phyloP scores from a whole-genome alignment of 306 rosid genomes.

The Myrica gale region DNA sequence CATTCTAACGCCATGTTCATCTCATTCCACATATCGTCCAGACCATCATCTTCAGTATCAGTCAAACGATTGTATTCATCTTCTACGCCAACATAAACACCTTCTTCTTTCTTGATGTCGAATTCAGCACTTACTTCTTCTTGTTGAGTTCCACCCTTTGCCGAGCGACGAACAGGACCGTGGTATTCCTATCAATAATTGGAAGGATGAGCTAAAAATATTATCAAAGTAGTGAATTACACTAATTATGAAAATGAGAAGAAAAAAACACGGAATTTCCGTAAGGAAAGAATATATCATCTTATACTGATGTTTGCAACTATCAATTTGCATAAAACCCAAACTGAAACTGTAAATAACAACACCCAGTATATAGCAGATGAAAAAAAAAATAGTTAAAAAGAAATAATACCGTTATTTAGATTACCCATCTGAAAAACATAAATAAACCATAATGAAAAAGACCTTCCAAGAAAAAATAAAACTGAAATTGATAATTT shows the following conservation, averaged over 20 bases:
- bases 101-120: constrained; percentile 37
- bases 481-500: not conserved
- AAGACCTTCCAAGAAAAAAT: not conserved
- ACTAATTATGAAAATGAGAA: not conserved
- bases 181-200: constrained; percentile 38
- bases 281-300: not conserved
- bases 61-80: constrained; percentile 44
- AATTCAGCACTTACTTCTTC: constrained; percentile 25
- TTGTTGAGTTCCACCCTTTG: constrained; percentile 28
- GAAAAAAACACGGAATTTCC: not conserved
- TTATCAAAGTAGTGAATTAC: constrained; percentile 27
- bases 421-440: not conserved
- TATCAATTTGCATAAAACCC: not conserved
- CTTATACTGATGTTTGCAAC: not conserved
- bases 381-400: not conserved
- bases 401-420: not conserved
- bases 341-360: not conserved
- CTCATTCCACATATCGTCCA: constrained; percentile 82
- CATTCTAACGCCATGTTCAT: constrained; percentile 76
- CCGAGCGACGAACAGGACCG: constrained; percentile 27
- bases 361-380: not conserved
- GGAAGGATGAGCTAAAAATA: constrained; percentile 18
- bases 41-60: constrained; percentile 55
- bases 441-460: not conserved
- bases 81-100: constrained; percentile 66